phyloP scores from a whole-genome alignment of 1,284 basidiomycete genomes.

The Trametes sp. region DNA sequence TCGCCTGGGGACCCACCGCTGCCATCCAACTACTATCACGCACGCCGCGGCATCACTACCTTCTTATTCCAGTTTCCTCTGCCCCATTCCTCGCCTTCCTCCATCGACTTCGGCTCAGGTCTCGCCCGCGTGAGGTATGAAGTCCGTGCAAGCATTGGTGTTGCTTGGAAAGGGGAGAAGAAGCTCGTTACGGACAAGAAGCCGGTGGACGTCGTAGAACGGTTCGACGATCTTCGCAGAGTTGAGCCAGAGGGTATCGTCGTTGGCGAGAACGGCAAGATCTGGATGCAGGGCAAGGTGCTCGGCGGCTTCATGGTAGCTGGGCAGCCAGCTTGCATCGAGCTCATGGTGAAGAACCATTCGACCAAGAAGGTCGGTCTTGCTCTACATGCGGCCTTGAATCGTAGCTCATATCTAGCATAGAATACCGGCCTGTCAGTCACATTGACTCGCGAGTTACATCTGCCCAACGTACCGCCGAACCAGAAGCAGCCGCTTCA shows the following conservation, averaged over 20 bases:
- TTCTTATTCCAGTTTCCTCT: slow-evolving; percentile 78
- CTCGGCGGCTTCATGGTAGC: slow-evolving; percentile 68
- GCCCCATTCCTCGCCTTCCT: slow-evolving; percentile 68
- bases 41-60: slow-evolving; percentile 72
- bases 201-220: slow-evolving; percentile 71
- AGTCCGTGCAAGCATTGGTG: slow-evolving; percentile 71
- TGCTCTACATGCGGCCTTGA: not conserved
- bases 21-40: slow-evolving; percentile 69
- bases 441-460: slow-evolving; percentile 63
- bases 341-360: slow-evolving; percentile 81
- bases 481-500: slow-evolving; percentile 57
- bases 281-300: slow-evolving; percentile 75
- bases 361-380: slow-evolving; percentile 71
- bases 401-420: not conserved
- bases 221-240: slow-evolving; percentile 48
- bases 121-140: slow-evolving; percentile 75
- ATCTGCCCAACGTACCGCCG: slow-evolving; percentile 54
- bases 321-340: slow-evolving; percentile 72
- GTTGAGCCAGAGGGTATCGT: slow-evolving; percentile 62
- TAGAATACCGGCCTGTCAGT: slow-evolving; percentile 73
- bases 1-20: slow-evolving; percentile 61
- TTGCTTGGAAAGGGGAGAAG: slow-evolving; percentile 75
- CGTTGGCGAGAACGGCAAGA: slow-evolving; percentile 77
- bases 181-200: slow-evolving; percentile 67
- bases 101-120: slow-evolving; percentile 71